Evolutionary conservation across 2,329 filamentous ascomycete species (phyloP).

Genomic region (Pyrenophora tritici-repentis): DNA sequence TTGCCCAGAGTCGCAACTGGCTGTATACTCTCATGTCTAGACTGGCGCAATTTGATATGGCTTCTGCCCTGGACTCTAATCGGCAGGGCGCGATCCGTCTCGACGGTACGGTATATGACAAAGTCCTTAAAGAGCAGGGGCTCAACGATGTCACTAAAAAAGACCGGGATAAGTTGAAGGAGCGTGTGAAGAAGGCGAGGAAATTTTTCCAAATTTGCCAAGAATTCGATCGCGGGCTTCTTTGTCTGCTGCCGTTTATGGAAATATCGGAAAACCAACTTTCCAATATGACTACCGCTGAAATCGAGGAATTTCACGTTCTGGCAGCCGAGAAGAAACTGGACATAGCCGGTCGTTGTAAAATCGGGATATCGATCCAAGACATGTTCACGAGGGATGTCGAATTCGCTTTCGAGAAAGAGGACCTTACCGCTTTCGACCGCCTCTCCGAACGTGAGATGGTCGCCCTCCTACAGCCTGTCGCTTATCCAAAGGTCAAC

Average conservation of each 20-base stretch:
- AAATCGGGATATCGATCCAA: neutral
- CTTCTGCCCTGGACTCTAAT: neutral
- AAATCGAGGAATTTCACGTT: neutral
- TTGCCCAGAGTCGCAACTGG: neutral
- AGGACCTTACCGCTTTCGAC: neutral
- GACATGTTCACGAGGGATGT: neutral
- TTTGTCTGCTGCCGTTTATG: neutral
- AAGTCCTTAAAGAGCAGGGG: slow-evolving; percentile 2
- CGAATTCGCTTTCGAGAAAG: slow-evolving; percentile 5
- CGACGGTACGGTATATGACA: neutral
- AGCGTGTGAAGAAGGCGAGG: neutral
- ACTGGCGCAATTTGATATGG: slow-evolving; percentile 1
- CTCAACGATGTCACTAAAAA: neutral
- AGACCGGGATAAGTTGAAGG: neutral
- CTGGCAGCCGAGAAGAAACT: neutral
- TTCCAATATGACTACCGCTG: neutral
- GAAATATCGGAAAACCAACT: neutral
- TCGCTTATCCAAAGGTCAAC: slow-evolving; percentile 7
- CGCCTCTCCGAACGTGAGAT: neutral
- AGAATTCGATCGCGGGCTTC: neutral
- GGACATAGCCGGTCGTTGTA: neutral
- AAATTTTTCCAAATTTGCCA: slow-evolving; percentile 2
- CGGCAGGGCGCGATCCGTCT: slow-evolving; percentile 1
- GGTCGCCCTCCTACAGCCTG: neutral
- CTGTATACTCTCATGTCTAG: neutral